Conservation (phyloP, 73 alveolate genomes). For the Blepharisma japonicum region DNA sequence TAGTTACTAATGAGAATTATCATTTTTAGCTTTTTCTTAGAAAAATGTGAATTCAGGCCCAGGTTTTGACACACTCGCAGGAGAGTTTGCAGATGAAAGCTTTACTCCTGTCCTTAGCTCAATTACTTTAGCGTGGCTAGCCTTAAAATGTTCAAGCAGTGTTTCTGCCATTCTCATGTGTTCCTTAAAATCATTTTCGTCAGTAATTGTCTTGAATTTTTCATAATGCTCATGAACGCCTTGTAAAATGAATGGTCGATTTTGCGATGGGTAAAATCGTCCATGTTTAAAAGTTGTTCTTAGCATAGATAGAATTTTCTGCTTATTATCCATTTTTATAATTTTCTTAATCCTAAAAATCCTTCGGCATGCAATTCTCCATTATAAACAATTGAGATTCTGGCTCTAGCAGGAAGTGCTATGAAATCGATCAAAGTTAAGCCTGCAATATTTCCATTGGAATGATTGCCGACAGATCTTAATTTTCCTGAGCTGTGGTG, state of each 20-base stretch:
- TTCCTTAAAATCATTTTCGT: neutral
- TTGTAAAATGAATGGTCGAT: neutral
- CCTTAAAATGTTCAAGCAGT: neutral
- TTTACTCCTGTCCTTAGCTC: neutral
- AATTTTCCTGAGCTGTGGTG: slow-evolving; percentile 84
- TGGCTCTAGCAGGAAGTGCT: slow-evolving; percentile 94
- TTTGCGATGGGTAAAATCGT: neutral
- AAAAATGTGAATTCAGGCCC: too few species aligned
- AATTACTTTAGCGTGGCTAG: slow-evolving; percentile 4
- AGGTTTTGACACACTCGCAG: neutral
- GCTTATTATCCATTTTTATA: slow-evolving; percentile 16
- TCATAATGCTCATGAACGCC: neutral
- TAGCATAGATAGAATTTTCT: too few species aligned
- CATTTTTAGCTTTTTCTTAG: too few species aligned
- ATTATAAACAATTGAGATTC: slow-evolving; percentile 78
- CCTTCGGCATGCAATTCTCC: slow-evolving; percentile 78
- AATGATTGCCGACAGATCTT: slow-evolving; percentile 79
- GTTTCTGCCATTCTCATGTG: slow-evolving; percentile 6
- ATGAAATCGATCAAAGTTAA: slow-evolving; percentile 90
- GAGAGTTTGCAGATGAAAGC: neutral
- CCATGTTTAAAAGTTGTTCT: slow-evolving; percentile 26
- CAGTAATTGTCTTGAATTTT: neutral
- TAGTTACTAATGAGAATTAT: too few species aligned
- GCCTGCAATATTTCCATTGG: slow-evolving; percentile 95
- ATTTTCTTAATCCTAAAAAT: slow-evolving; percentile 40